A percentile compares a stretch with the other conserved stretches of the same genome.
These are phyloP conservation scores for Tetracentron sinense DNA, from an alignment of 164 flowering plant species.

Conservation along the genomic window DNA sequence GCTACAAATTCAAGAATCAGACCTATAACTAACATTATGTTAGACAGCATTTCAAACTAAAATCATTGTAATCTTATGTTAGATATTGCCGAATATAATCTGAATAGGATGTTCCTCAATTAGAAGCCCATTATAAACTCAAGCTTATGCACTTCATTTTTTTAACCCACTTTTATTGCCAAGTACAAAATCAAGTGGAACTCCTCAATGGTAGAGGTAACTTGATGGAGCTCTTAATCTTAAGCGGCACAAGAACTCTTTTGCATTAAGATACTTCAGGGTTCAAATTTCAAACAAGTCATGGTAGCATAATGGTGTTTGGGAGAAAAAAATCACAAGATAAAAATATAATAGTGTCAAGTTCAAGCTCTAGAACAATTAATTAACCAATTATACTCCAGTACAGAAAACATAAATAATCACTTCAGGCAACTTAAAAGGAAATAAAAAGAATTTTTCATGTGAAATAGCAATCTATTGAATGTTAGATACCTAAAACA, in stretches of 20 bases:
- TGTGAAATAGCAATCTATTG: background rate
- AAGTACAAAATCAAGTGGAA: too few species aligned
- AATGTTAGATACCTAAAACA: conserved; percentile 70
- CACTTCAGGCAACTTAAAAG: background rate
- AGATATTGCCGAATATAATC: background rate
- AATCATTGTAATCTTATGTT: background rate
- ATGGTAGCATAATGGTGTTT: too few species aligned
- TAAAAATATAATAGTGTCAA: too few species aligned
- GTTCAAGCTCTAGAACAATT: background rate
- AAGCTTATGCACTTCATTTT: background rate
- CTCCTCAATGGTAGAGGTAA: too few species aligned
- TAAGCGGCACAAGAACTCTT: too few species aligned
- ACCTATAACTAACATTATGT: background rate
- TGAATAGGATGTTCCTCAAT: background rate
- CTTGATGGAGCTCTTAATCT: too few species aligned
- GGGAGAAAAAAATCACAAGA: too few species aligned
- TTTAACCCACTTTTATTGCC: background rate
- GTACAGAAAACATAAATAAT: background rate
- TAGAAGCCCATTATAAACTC: background rate
- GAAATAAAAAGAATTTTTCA: background rate
- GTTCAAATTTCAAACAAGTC: too few species aligned
- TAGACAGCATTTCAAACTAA: background rate
- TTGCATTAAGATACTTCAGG: too few species aligned
- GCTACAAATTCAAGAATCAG: background rate
- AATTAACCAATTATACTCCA: too few species aligned